Base-by-base conservation (phyloP, 2,329 filamentous ascomycete species). In the Juglanconis oblonga region DNA sequence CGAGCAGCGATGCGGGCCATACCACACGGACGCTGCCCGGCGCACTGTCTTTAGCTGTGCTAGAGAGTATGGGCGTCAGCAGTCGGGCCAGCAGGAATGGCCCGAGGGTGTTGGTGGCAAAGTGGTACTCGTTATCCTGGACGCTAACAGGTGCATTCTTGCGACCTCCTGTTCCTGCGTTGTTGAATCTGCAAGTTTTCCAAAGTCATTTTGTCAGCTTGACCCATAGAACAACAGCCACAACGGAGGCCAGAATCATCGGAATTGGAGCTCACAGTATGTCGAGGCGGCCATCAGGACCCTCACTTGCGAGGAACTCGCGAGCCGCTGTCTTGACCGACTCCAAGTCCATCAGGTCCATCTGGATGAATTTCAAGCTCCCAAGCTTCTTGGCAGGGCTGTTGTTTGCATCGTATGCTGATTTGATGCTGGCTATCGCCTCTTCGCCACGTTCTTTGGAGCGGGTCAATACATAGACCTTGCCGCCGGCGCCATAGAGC, bases 401-500 rank as follows among this genome's bases (percentile, higher is more conserved):
- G 13, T n/a, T 33, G 13, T 52, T 44, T 1, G 38, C 38, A 40
- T 66, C 64, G 5, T 55, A 51, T 10, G 61, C 49, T 5, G 42
- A 13, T 44, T 66, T 35, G 42, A 68, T 66, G 14, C 57, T 57
- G 35, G 53, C 10, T 14, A 66, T 65, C 9, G 67, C 67, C 1
- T 63, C 56, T 9, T 64, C 58, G 14, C 62, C 64, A 9, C 64
- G 58, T n/a, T 65, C 62, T 29, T 64, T 62, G 5, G 66, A 65
- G 48, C 81, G 77, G 2, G 76, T 77, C 3, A 79, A 77, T 33
- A 83, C 67, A 65, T 83, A 84, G 33, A 84, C 76, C 7, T 74
- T 82, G 29, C 69, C 80, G 52, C 80, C 78, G 8, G 73, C 73
- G 2, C 69, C 67, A 66, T 84, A 85, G 13, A 85, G 72, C 13